Evolutionary conservation across 768 basidiomycete species (phyloP).

Genomic region (Tricholoma flavovirens): DNA sequence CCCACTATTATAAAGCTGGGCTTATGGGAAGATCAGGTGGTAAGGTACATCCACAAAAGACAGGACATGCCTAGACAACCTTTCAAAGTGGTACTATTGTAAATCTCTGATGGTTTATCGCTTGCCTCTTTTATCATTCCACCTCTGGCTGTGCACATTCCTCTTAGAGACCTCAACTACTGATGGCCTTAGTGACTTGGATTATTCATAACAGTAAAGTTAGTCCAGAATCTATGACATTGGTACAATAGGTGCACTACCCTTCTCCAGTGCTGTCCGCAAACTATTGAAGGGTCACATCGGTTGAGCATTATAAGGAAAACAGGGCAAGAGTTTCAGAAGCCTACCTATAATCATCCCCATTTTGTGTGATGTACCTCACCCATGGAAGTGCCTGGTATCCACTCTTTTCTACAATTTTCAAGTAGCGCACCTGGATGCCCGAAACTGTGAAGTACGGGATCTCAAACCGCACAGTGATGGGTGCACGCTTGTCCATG

Average conservation of each 20-base stretch:
- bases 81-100: no score
- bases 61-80: no score
- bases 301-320: background rate
- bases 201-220: no score
- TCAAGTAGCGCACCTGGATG: slow-evolving; percentile 95
- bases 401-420: slow-evolving; percentile 97
- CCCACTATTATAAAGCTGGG: no score
- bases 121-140: no score
- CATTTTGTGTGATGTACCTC: slow-evolving; percentile 87
- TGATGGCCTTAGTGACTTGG: no score
- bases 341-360: slow-evolving; percentile 80
- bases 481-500: slow-evolving; percentile 85
- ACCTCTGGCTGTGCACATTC: no score
- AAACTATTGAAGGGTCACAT: slow-evolving; percentile 33
- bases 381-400: slow-evolving; percentile 98
- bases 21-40: no score
- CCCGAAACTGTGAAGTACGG: slow-evolving; percentile 98
- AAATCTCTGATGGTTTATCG: no score
- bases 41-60: no score
- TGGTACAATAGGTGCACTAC: slow-evolving; percentile 59
- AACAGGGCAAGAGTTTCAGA: background rate
- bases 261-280: slow-evolving; percentile 71
- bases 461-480: slow-evolving; percentile 97
- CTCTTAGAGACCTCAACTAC: no score
- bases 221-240: slow-evolving; percentile 24